phyloP scores from a whole-genome alignment of 2,329 filamentous ascomycete genomes.

The Diaporthe sp. region DNA sequence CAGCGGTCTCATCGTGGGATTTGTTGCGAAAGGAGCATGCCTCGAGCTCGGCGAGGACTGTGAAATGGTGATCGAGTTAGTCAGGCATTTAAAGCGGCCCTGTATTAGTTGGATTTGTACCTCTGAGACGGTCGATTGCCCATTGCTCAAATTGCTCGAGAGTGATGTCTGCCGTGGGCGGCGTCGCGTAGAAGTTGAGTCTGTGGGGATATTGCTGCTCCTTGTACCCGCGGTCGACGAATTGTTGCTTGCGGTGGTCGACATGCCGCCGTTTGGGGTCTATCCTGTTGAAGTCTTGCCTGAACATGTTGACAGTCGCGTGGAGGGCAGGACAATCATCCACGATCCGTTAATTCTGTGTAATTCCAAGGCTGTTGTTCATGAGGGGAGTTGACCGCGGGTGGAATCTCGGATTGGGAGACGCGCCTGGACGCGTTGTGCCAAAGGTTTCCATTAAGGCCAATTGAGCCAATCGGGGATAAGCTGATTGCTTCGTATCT shows the following conservation, averaged over 20 bases:
- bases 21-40: constrained; percentile 96
- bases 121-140: constrained; percentile 92
- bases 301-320: constrained; percentile 56
- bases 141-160: constrained; percentile 99
- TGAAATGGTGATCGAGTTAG: constrained; percentile 43
- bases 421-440: constrained; percentile 46
- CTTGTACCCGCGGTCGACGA: constrained; percentile 82
- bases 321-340: neutral
- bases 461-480: constrained; percentile 39
- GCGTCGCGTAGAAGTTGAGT: constrained; percentile 90
- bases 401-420: constrained; percentile 41
- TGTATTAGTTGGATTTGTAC: constrained; percentile 58
- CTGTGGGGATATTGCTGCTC: constrained; percentile 85
- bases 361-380: neutral
- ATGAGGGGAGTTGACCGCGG: constrained; percentile 23
- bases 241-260: constrained; percentile 89
- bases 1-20: constrained; percentile 82
- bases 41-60: constrained; percentile 90
- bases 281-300: constrained; percentile 66
- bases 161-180: constrained; percentile 93
- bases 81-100: neutral
- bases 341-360: neutral
- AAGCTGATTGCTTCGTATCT: constrained; percentile 16
- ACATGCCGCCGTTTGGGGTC: constrained; percentile 82
- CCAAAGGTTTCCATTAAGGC: constrained; percentile 42